Percentiles rank a stretch among this genome's conserved stretches.
Conservation (phyloP, 805 yeast genomes). For the Saccharomycopsis olivae region DNA sequence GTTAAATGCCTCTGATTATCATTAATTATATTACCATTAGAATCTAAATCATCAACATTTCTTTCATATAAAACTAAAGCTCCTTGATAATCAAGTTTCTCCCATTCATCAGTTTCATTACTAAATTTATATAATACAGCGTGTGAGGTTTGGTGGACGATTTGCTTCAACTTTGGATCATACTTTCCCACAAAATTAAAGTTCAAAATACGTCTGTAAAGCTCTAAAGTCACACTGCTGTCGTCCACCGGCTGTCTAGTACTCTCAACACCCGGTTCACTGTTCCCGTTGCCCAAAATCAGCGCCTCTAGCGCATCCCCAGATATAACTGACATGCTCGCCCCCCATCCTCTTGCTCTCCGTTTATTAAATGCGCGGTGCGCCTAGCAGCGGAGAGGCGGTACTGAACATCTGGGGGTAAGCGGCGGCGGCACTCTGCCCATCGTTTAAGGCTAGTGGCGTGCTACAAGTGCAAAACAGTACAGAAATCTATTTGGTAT, state of each 20-base stretch:
- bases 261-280: too few species aligned
- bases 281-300: background rate
- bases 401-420: too few species aligned
- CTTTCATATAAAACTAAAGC: constrained; percentile 56
- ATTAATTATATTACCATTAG: constrained; percentile 10
- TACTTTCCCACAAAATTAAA: constrained; percentile 70
- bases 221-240: constrained; percentile 36
- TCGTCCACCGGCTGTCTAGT: constrained; percentile 3
- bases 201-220: constrained; percentile 58
- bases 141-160: constrained; percentile 59
- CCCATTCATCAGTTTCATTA: constrained; percentile 52
- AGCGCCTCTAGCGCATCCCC: too few species aligned
- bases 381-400: too few species aligned
- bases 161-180: constrained; percentile 60
- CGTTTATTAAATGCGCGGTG: too few species aligned
- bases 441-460: too few species aligned
- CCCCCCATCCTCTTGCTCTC: too few species aligned
- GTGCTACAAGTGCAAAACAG: too few species aligned
- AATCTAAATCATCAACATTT: constrained; percentile 26
- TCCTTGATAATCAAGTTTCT: constrained; percentile 60
- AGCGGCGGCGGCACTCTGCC: too few species aligned
- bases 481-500: too few species aligned
- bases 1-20: constrained; percentile 5
- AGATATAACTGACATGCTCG: too few species aligned
- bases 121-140: constrained; percentile 61